These are phyloP conservation scores for Pleomassaria siparia DNA, from an alignment of 2,329 filamentous ascomycete genomes.

Conservation along the genomic window DNA sequence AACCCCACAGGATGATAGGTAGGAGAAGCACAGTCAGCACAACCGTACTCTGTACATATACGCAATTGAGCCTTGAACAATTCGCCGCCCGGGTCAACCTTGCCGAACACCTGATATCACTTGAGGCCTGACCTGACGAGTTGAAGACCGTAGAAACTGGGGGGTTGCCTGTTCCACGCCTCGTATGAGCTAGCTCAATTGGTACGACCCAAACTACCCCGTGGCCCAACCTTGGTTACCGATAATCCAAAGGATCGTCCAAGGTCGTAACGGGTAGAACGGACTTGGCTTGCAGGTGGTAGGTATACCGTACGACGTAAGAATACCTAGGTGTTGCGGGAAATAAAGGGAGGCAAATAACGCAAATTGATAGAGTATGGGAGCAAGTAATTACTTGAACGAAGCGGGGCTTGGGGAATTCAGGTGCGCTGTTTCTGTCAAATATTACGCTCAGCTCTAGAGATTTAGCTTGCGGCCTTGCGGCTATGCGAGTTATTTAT, in stretches of 20 bases:
- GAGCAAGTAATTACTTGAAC: too few species aligned
- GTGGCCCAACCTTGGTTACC: neutral
- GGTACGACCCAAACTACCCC: too few species aligned
- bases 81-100: neutral
- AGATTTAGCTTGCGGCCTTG: too few species aligned
- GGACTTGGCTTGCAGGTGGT: neutral
- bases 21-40: too few species aligned
- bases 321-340: too few species aligned
- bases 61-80: too few species aligned
- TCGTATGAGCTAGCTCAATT: neutral
- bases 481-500: neutral
- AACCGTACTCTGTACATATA: neutral
- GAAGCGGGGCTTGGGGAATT: neutral
- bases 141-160: neutral
- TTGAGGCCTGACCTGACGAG: neutral
- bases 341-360: too few species aligned
- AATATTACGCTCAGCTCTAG: slow-evolving; percentile 1
- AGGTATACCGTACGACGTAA: too few species aligned
- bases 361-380: too few species aligned
- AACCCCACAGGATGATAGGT: too few species aligned
- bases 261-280: neutral
- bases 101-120: slow-evolving; percentile 1
- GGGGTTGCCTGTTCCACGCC: neutral
- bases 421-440: neutral
- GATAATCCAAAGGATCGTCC: neutral